Base-by-base conservation (phyloP, 139 green algal genomes). In the Tetradesmus obliquus region DNA sequence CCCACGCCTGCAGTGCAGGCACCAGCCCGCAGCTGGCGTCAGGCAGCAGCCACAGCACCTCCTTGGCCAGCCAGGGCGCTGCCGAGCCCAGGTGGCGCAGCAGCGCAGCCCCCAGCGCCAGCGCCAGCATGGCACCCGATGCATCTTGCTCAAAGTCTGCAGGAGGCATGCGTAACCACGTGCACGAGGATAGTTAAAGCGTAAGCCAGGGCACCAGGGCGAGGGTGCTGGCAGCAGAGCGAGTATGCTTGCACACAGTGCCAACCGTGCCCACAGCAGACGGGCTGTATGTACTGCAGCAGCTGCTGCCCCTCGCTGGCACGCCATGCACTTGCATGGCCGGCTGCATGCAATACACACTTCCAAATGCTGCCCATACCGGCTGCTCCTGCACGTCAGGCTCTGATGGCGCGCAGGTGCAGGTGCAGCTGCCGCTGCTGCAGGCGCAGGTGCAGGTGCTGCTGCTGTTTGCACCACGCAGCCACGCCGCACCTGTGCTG, bases 1-100 rank as follows among this genome's bases (percentile, higher is more conserved):
- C 86, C 95, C 96, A 98, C 1, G 83, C 93, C 89, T 89, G 55
- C 90, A 95, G 84, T 15, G 87, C 93, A 22, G 90, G 12, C 12
- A 93, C 13, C n/a, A 55, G 17, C 3, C 93, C 94, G 71, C 95
- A 98, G 17, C 76, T 45, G 2, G 90, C 90, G 81, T 97, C 95
- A 2, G 94, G 91, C 20, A 97, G 80, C 84, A 98, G 60, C 96
- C 96, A 98, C 15, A 97, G 51, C 13, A 98, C 17, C 85, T 98
- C 94, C 53, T 97, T 97, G 13, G 94, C 93, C 82, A 98, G 87
- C 96, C 96, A 98, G 10, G 86, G 80, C 5, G 88, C 93, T 19
- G 88, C 92, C 5, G n/a, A 9, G 2, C 57, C n/a, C 85, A 97
- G 79, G 84, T 97, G 93, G 5, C 55, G 7, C 72, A 93, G 12